These are phyloP conservation scores for Penicillium brevicompactum DNA, from an alignment of 2,329 filamentous ascomycete species.

Conservation along the genomic window DNA sequence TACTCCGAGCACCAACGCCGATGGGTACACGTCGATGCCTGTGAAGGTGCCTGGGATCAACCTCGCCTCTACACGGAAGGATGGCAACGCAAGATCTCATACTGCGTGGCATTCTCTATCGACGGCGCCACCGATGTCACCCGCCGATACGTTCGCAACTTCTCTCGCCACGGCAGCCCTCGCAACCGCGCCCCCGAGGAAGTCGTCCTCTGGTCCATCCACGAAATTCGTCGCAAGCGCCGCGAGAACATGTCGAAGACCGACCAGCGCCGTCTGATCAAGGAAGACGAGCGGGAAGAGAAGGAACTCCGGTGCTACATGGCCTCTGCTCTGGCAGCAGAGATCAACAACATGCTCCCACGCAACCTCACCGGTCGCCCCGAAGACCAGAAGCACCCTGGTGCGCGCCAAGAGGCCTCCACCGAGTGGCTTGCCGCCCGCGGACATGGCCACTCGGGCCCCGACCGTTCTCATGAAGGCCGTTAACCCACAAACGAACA, in stretches of 20 bases:
- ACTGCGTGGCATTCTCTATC: conserved; percentile 94
- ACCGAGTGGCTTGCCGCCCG: conserved; percentile 35
- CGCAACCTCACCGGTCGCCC: conserved; percentile 27
- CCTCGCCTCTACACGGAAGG: conserved; percentile 90
- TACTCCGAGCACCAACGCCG: conserved; percentile 91
- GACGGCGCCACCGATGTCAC: conserved; percentile 74
- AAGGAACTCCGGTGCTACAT: conserved; percentile 49
- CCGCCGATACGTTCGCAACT: conserved; percentile 62
- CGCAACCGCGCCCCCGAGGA: conserved; percentile 83
- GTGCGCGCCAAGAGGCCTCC: conserved; percentile 37
- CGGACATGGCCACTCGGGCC: conserved; percentile 34
- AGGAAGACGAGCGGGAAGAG: conserved; percentile 54
- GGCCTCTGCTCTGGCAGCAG: conserved; percentile 47
- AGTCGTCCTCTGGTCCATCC: conserved; percentile 85
- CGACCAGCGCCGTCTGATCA: conserved; percentile 59
- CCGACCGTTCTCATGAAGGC: conserved; percentile 36
- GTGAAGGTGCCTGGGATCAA: conserved; percentile 94
- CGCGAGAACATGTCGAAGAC: conserved; percentile 78
- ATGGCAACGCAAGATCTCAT: conserved; percentile 95
- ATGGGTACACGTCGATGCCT: conserved; percentile 96
- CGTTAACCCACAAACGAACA: conserved; percentile 27
- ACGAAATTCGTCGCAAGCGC: conserved; percentile 84
- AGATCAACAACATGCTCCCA: conserved; percentile 48
- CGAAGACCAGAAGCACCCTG: conserved; percentile 47
- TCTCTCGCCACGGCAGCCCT: conserved; percentile 63